Evolutionary conservation across 2,329 filamentous ascomycete genomes (phyloP), one percentile per base, ranked within the genome.

Genomic region (Biscogniauxia mediterranea): DNA sequence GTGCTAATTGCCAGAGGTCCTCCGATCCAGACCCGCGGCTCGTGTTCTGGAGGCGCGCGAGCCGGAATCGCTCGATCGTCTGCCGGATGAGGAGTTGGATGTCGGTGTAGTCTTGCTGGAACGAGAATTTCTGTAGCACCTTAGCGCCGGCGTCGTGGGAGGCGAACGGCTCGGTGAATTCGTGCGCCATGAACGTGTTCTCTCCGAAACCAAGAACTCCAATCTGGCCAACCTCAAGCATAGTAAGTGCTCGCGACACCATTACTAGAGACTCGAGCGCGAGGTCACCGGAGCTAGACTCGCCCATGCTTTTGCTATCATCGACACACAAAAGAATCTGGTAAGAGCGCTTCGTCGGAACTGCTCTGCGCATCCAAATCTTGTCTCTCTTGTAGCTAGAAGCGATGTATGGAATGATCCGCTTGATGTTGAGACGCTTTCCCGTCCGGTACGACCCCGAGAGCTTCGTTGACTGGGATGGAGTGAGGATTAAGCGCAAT

Each of bases 341-440:
- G 78, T 99, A 99, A 60, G 89, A 90, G 50, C 96, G 90, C 78
- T 98, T 98, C 46, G 89, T 94, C 1, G 96, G 96, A 55, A 97
- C 88, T 38, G 87, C 89, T 59, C 96, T 88, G 15, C 96, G 90
- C 89, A 99, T 96, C 95, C 95, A 99, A 78, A 99, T 99, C 83
- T 99, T 99, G 85, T 99, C 95, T 63, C 95, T 91, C 82, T 97
- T 98, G 84, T 97, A 99, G 73, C 91, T 89, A 0, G 93, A 98
- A 1, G 96, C 95, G 69, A 99, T 98, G 79, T 99, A 99, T 0
- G 96, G 95, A 71, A 99, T 99, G 78, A 99, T 99, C 69, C 94
- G 92, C 78, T 98, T 98, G 81, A 99, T 97, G 78, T 98, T 99
- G 70, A 99, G 91, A 0, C 95, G 90, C 76, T 99, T 99, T 65